Evolutionary conservation across 2,329 filamentous ascomycete species (phyloP).

Genomic region (Fusarium burgessii): DNA sequence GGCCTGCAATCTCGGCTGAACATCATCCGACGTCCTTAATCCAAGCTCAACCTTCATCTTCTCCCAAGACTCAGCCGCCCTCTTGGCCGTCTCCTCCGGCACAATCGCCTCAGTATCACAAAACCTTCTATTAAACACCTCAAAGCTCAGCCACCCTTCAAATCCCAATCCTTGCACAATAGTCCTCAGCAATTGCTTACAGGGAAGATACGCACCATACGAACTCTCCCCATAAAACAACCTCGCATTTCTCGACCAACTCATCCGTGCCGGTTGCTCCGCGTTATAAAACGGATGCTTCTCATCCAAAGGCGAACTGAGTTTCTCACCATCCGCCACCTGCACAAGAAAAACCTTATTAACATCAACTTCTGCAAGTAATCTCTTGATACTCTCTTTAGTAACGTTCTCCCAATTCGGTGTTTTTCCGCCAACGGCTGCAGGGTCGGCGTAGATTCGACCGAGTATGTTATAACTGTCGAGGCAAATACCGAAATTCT

Average conservation of each 20-base stretch:
- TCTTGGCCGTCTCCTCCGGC: constrained; percentile 65
- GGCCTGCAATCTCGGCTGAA: constrained; percentile 48
- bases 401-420: constrained; percentile 67
- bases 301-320: constrained; percentile 69
- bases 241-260: constrained; percentile 80
- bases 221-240: constrained; percentile 67
- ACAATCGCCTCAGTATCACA: constrained; percentile 72
- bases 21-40: constrained; percentile 43
- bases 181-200: constrained; percentile 69
- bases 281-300: constrained; percentile 52
- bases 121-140: constrained; percentile 68
- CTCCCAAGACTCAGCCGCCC: constrained; percentile 64
- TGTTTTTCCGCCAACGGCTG: constrained; percentile 62
- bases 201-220: constrained; percentile 75
- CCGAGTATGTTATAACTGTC: constrained; percentile 85
- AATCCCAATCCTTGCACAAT: constrained; percentile 74
- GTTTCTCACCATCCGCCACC: constrained; percentile 77
- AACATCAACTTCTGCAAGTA: constrained; percentile 68
- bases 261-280: constrained; percentile 69
- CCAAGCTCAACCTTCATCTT: constrained; percentile 56
- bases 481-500: constrained; percentile 81
- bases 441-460: constrained; percentile 77
- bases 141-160: constrained; percentile 77
- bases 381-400: constrained; percentile 63
- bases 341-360: constrained; percentile 81